Evolutionary conservation across 306 rosid species (phyloP).

Genomic region (Aeschynomene evenia): DNA sequence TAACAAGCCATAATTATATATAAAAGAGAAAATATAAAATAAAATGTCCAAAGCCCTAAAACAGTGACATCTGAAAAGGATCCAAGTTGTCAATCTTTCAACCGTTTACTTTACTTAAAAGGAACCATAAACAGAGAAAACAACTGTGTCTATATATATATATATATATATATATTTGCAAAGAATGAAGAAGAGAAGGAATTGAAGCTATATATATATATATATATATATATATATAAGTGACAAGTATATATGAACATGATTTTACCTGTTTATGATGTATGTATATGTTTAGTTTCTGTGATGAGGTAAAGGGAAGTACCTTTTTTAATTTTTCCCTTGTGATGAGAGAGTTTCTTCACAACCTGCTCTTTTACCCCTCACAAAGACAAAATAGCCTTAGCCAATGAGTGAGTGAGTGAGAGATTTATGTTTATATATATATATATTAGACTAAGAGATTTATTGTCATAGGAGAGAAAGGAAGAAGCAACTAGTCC

Average conservation of each 20-base stretch:
- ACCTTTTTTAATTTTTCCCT: conserved; percentile 51
- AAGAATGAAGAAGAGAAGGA: conserved; percentile 27
- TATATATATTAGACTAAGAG: conserved; percentile 40
- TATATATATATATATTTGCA: conserved; percentile 2
- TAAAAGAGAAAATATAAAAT: conserved; percentile 9
- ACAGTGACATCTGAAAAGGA: conserved; percentile 34
- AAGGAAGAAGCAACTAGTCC: neutral
- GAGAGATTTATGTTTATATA: too few species aligned
- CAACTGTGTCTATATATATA: too few species aligned
- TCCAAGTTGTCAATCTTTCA: conserved; percentile 31
- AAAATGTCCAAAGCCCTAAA: conserved; percentile 43
- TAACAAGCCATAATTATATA: conserved; percentile 29
- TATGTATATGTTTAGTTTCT: conserved; percentile 26
- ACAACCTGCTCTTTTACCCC: conserved; percentile 44
- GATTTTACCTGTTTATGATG: conserved; percentile 60
- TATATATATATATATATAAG: too few species aligned
- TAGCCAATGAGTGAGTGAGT: conserved; percentile 48
- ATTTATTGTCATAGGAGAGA: conserved; percentile 29
- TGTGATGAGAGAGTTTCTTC: conserved; percentile 32
- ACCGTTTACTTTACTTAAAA: conserved; percentile 25
- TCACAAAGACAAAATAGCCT: conserved; percentile 40
- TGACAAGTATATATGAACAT: conserved; percentile 33
- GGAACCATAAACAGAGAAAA: conserved; percentile 31
- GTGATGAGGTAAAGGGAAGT: conserved; percentile 53
- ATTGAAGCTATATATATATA: neutral